A percentile compares a stretch with the other conserved stretches of the same genome.
phyloP scores from a whole-genome alignment of 2,329 filamentous ascomycete species.

The Fusarium beomiforme region DNA sequence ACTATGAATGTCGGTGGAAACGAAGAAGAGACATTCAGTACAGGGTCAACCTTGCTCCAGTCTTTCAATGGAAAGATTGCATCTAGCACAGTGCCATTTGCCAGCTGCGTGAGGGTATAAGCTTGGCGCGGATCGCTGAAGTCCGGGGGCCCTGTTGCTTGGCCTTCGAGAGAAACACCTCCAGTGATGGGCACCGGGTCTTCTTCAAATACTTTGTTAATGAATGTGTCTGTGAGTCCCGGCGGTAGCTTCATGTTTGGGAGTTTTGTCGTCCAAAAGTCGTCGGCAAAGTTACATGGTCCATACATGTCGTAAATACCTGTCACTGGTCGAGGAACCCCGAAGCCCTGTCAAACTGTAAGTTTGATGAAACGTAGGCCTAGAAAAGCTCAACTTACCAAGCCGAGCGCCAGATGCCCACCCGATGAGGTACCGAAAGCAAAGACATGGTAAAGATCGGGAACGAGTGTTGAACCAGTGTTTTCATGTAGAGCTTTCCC shows the following conservation, averaged over 20 bases:
- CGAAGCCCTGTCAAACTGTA: neutral
- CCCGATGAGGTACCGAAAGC: constrained; percentile 13
- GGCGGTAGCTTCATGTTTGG: neutral
- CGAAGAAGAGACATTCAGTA: rapidly evolving
- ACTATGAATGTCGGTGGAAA: neutral
- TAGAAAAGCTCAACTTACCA: neutral
- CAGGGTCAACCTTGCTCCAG: neutral
- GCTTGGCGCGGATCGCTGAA: neutral
- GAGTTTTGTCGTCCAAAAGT: neutral
- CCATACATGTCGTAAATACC: neutral
- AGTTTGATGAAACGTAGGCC: rapidly evolving
- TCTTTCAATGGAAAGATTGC: neutral
- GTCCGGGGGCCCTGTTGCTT: neutral
- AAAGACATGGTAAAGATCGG: constrained; percentile 1
- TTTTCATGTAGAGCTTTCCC: neutral
- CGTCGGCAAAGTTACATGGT: neutral
- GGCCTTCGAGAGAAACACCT: neutral
- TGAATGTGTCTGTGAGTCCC: neutral
- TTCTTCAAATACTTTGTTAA: neutral
- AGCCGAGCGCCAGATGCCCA: neutral
- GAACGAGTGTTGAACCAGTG: neutral
- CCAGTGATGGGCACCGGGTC: neutral
- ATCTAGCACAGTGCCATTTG: neutral
- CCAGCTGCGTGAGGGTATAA: neutral
- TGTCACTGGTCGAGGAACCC: neutral